These are phyloP conservation scores for Hawksworthiomyces lignivorus DNA, from an alignment of 2,329 filamentous ascomycete species.

Conservation along the genomic window DNA sequence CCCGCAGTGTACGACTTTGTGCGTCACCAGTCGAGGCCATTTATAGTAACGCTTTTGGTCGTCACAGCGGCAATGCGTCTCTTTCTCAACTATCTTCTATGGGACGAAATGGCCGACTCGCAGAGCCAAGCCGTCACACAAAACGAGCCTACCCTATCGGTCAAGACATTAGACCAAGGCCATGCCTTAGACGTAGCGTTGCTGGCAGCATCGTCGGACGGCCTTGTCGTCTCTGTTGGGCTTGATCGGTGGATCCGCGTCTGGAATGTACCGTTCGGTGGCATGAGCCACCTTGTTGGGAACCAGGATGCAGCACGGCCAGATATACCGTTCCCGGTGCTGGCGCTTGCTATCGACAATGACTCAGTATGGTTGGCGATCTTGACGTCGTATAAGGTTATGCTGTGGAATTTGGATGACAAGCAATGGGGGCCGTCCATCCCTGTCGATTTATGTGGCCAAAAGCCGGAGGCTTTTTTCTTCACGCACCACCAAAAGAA, in stretches of 20 bases:
- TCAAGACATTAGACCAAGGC: conserved; percentile 53
- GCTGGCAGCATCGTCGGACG: conserved; percentile 53
- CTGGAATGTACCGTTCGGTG: conserved; percentile 49
- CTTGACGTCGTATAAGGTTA: conserved; percentile 49
- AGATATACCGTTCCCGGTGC: conserved; percentile 45
- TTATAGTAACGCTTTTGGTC: conserved; percentile 55
- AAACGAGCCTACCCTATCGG: conserved; percentile 43
- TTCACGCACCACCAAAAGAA: conserved; percentile 41
- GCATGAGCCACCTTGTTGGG: conserved; percentile 35
- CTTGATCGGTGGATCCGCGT: conserved; percentile 62
- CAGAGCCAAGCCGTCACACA: conserved; percentile 27
- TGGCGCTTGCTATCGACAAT: conserved; percentile 58
- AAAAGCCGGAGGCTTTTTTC: conserved; percentile 55
- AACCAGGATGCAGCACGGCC: conserved; percentile 24
- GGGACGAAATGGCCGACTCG: conserved; percentile 32
- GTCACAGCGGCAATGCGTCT: conserved; percentile 58
- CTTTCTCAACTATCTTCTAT: conserved; percentile 64
- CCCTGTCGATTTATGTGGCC: conserved; percentile 47
- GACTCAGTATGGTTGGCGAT: conserved; percentile 59
- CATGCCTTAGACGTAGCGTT: conserved; percentile 64
- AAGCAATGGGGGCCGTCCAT: conserved; percentile 49
- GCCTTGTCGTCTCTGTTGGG: conserved; percentile 60
- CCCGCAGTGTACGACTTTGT: conserved; percentile 61
- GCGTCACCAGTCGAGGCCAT: conserved; percentile 49
- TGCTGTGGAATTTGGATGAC: conserved; percentile 56